Conservation (phyloP, 306 rosid genomes). For the Castanea crenata region DNA sequence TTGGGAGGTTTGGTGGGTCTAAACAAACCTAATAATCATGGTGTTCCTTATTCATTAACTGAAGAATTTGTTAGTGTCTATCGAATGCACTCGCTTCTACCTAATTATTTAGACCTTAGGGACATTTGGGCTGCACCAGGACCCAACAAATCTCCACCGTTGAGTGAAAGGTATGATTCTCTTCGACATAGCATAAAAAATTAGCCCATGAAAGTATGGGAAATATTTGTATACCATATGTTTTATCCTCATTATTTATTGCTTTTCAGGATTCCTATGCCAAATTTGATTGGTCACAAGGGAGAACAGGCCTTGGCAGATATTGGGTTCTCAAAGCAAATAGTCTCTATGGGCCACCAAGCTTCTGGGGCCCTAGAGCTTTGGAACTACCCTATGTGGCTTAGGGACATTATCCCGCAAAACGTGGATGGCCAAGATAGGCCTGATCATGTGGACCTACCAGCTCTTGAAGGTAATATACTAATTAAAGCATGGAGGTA, state of each 20-base stretch:
- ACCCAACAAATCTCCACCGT: constrained; percentile 47
- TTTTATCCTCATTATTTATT: background rate
- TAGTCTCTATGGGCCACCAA: constrained; percentile 80
- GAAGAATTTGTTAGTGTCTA: constrained; percentile 57
- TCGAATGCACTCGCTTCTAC: constrained; percentile 57
- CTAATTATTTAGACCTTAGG: constrained; percentile 37
- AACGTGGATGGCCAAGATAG: constrained; percentile 51
- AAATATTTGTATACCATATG: background rate
- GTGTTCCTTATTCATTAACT: constrained; percentile 57
- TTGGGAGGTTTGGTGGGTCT: constrained; percentile 56
- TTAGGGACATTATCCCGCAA: constrained; percentile 45
- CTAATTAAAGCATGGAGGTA: too few species aligned
- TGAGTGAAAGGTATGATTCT: constrained; percentile 34
- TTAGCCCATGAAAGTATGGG: background rate
- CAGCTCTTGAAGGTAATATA: constrained; percentile 56
- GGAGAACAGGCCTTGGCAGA: constrained; percentile 41
- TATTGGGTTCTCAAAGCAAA: constrained; percentile 41
- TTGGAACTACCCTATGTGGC: constrained; percentile 50
- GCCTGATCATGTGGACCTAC: constrained; percentile 46
- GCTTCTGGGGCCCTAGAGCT: constrained; percentile 58
- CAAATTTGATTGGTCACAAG: constrained; percentile 36
- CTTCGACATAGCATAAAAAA: background rate
- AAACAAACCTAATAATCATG: constrained; percentile 49
- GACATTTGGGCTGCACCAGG: constrained; percentile 48
- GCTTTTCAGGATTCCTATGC: constrained; percentile 43